phyloP scores from a whole-genome alignment of 2,329 filamentous ascomycete genomes.

The Aspergillus sp. region DNA sequence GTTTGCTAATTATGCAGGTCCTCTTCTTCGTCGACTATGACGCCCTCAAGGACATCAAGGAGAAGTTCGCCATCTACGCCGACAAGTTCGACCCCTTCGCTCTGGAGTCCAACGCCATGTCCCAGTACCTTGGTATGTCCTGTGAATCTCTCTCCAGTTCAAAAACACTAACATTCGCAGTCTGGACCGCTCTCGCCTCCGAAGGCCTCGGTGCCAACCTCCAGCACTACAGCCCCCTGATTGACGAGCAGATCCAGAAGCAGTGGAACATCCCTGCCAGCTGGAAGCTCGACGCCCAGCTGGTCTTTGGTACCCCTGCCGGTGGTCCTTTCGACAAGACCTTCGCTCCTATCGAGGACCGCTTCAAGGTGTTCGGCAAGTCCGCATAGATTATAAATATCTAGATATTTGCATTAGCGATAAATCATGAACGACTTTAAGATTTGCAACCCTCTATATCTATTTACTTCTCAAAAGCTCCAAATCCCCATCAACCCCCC shows the following conservation, averaged over 20 bases:
- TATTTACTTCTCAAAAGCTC: background rate
- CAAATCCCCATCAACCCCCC: background rate
- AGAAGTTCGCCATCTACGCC: constrained; percentile 68
- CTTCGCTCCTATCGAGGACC: constrained; percentile 30
- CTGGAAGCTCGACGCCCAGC: constrained; percentile 78
- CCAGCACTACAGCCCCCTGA: constrained; percentile 87
- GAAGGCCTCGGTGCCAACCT: constrained; percentile 85
- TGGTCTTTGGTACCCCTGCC: constrained; percentile 68
- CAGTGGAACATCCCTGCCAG: constrained; percentile 68
- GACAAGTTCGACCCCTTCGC: constrained; percentile 79
- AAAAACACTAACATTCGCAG: constrained; percentile 14
- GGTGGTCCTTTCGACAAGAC: constrained; percentile 26
- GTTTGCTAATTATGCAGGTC: constrained; percentile 38
- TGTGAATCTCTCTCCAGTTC: background rate
- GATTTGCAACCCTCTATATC: background rate
- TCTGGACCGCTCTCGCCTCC: constrained; percentile 78
- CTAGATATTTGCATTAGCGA: background rate
- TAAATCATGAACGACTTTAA: background rate
- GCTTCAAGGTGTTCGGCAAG: constrained; percentile 38
- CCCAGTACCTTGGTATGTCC: constrained; percentile 60
- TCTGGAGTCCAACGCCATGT: constrained; percentile 74
- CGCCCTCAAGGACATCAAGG: constrained; percentile 59
- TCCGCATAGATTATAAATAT: constrained; percentile 10
- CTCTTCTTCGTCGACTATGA: constrained; percentile 81
- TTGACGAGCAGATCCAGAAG: constrained; percentile 68